Base-by-base conservation (phyloP, 83 land plant species). In the Thuja plicata region DNA sequence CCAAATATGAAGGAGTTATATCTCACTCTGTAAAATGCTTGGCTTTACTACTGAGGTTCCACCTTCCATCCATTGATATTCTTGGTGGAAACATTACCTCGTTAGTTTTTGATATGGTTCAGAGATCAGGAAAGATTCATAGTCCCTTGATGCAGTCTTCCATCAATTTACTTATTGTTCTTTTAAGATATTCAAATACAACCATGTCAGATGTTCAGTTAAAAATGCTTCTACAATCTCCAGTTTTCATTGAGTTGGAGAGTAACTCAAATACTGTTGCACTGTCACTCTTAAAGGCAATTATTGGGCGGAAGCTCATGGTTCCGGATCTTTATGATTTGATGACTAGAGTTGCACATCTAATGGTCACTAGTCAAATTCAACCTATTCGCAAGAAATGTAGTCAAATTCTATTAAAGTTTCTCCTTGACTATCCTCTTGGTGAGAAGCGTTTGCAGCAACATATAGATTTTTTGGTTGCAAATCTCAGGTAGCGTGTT, bases 261-360 rank as follows among this genome's bases (percentile, higher is more conserved):
- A 94, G 87, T 66, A 92, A 89, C 62, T 92, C 98, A 13, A 93
- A 94, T 40, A 85, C 79, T 87, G 87, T 93, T 55, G 95, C 96
- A 34, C 92, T 98, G 15, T 92, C 96, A n/a, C 92, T 98, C 52
- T 87, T 98, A 38, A 97, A 97, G 94, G 97, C 97, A 78, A 94
- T 98, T 87, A 89, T 96, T 54, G 90, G 87, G 34, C 90, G 98
- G 86, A 98, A 93, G 90, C 92, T 97, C 17, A 92, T 96, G 66
- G 97, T 94, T 66, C 97, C 91, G 74, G 99, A 98, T 92, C 94
- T 98, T 13, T 98, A 97, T 93, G 99, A 97, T 89, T 74, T 98
- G 91, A 93, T 95, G 77, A 89, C 45, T 57, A 91, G 89, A 86
- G 97, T 97, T 87, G 92, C 94, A 41, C 93, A 94, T 19, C 86